Evolutionary conservation across 495 filamentous ascomycete species (phyloP), one percentile per base, ranked within the genome.

Genomic region (Bathelium albidoporum): DNA sequence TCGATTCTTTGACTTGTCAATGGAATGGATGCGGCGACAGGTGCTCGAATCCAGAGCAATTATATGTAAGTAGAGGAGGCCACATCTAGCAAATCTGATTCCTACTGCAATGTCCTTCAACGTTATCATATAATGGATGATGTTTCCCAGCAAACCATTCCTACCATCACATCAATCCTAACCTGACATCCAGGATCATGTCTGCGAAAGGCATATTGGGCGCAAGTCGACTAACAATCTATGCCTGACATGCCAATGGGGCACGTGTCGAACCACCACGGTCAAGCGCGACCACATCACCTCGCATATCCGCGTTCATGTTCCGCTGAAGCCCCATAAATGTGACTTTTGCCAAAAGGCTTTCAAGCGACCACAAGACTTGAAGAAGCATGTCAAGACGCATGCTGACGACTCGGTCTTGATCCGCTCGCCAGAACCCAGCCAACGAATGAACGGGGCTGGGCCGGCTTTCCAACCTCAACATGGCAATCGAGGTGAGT

Each of bases 341-440:
- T 99, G 95, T 72, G 91, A 96, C 70, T 95, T 96, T 75, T 99
- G 95, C 72, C 89, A 90, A 69, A 99, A 99, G 81, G 90, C 91
- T 9, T 99, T 99, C 83, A 99, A 99, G 83, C 89, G 95, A 18
- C 95, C 95, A 29, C 94, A 99, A 76, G 95, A 99, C 79, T 73
- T 99, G 65, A 97, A 97, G 84, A 99, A 99, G 79, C 95, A 99
- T 75, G 92, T 97, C 74, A 97, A 97, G 84, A 98, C 95, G n/a
- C 94, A 99, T 75, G 94, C 94, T 64, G 94, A 99, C 73, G 94
- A 99, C 76, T 95, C 91, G 45, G 90, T 95, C 59, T 81, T 95
- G 62, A 82, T 89, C 65, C 84, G 89, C 59, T 89, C 87, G 24
- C 89, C 89, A 29, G 86, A 89, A 73, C 84, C 87, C 20, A 55